These are phyloP conservation scores for Pseudoneurospora amorphoporcata DNA, from an alignment of 495 filamentous ascomycete genomes.

Conservation along the genomic window DNA sequence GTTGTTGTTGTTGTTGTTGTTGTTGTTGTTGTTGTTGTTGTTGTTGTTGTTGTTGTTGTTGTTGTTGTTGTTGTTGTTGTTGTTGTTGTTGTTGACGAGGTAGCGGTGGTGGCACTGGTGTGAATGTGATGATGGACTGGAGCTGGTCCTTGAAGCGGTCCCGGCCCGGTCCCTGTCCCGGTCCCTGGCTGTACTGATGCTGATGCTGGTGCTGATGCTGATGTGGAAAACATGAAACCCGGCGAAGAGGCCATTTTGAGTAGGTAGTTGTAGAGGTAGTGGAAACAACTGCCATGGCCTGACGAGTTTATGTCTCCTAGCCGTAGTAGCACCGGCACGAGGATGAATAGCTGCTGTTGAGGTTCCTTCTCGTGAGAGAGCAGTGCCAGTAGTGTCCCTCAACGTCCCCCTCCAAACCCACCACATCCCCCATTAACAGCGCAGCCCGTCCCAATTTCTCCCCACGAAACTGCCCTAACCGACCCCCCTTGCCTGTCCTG, in stretches of 20 bases:
- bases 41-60: no score
- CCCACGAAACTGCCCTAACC: constrained; percentile 38
- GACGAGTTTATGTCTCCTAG: background rate
- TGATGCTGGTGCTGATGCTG: background rate
- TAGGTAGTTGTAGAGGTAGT: background rate
- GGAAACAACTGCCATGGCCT: no score
- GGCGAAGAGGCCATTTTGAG: background rate
- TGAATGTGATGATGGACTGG: background rate
- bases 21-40: no score
- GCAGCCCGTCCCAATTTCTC: constrained; percentile 18
- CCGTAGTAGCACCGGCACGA: background rate
- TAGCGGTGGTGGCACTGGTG: background rate
- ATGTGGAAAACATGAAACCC: background rate
- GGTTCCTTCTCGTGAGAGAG: no score
- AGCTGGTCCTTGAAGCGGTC: background rate
- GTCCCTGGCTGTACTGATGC: no score
- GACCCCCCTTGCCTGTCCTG: constrained; percentile 43
- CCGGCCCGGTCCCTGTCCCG: no score
- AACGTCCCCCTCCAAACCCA: no score
- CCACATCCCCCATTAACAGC: background rate
- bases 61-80: no score
- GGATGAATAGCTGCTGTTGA: background rate
- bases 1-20: no score
- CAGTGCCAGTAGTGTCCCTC: no score
- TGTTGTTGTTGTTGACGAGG: background rate